These are phyloP conservation scores for Castanea mollissima DNA, from an alignment of 306 rosid genomes.

Conservation along the genomic window DNA sequence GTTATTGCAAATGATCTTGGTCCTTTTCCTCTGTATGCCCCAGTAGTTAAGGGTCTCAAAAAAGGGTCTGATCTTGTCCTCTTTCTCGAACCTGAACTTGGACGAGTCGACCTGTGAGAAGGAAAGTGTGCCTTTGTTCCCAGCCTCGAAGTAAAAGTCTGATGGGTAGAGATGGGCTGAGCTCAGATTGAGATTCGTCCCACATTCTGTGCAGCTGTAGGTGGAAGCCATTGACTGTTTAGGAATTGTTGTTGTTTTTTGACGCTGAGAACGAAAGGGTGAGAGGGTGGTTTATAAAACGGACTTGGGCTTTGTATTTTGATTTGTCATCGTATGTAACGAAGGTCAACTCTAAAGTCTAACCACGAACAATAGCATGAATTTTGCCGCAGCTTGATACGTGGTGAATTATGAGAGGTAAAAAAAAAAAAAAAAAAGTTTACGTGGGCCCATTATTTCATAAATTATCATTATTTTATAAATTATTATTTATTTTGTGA, in stretches of 20 bases:
- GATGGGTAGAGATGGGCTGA: conserved; percentile 49
- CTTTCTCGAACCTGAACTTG: conserved; percentile 72
- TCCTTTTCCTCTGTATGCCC: conserved; percentile 90
- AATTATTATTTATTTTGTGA: rapidly evolving
- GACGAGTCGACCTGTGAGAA: conserved; percentile 59
- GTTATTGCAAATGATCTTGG: conserved; percentile 65
- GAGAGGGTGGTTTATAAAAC: background rate
- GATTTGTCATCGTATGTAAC: too few species aligned
- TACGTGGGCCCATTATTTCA: too few species aligned
- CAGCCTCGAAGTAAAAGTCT: conserved; percentile 83
- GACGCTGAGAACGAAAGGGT: too few species aligned
- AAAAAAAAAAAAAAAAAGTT: too few species aligned
- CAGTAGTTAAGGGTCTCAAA: conserved; percentile 78
- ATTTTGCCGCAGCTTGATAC: too few species aligned
- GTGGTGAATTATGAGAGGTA: too few species aligned
- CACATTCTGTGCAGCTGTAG: conserved; percentile 67
- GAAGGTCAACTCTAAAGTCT: too few species aligned
- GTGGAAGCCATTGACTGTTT: conserved; percentile 50
- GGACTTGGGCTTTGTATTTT: background rate
- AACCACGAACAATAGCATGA: too few species aligned
- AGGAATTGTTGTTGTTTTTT: background rate
- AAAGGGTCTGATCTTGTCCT: conserved; percentile 80
- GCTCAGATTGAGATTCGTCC: conserved; percentile 58
- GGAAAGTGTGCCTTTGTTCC: conserved; percentile 72
- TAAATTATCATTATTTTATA: too few species aligned